phyloP scores from a whole-genome alignment of 352 stramenopile species.

The Pythium guiyangense region DNA sequence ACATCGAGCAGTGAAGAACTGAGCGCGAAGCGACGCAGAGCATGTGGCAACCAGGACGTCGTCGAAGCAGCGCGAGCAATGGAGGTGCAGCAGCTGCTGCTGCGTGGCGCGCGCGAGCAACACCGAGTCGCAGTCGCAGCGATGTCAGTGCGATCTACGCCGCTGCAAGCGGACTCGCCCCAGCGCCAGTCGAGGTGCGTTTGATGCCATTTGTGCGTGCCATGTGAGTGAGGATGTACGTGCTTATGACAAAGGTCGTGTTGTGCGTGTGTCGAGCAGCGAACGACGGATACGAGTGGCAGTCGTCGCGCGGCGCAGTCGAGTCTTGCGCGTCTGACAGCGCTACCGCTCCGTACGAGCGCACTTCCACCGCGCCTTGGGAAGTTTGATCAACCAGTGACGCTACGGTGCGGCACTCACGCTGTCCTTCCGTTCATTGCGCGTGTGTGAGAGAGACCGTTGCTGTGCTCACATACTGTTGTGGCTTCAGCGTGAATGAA shows the following conservation, averaged over 20 bases:
- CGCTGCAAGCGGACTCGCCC: slow-evolving; percentile 17
- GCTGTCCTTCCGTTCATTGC: not conserved
- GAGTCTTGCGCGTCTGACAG: not conserved
- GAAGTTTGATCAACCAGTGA: slow-evolving; percentile 10
- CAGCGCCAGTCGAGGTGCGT: slow-evolving; percentile 5
- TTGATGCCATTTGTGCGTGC: not conserved
- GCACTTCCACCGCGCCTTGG: slow-evolving; percentile 6
- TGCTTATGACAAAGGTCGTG: not conserved
- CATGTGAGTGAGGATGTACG: not conserved
- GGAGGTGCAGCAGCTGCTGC: not conserved
- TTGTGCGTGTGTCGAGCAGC: not conserved
- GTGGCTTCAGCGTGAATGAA: no score
- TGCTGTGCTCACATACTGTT: not conserved
- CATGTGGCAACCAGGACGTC: not conserved
- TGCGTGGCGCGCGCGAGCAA: not conserved
- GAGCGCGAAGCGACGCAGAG: not conserved
- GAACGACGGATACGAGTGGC: not conserved
- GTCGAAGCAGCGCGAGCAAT: not conserved
- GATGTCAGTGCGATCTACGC: slow-evolving; percentile 26
- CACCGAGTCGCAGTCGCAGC: not conserved
- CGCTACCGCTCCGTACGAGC: not conserved
- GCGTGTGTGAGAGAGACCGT: not conserved
- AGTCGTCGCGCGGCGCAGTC: not conserved
- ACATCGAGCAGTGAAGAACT: no score
- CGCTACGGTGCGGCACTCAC: slow-evolving; percentile 3